Base-by-base conservation (phyloP, 495 filamentous ascomycete species). In the Hamigera avellanea region DNA sequence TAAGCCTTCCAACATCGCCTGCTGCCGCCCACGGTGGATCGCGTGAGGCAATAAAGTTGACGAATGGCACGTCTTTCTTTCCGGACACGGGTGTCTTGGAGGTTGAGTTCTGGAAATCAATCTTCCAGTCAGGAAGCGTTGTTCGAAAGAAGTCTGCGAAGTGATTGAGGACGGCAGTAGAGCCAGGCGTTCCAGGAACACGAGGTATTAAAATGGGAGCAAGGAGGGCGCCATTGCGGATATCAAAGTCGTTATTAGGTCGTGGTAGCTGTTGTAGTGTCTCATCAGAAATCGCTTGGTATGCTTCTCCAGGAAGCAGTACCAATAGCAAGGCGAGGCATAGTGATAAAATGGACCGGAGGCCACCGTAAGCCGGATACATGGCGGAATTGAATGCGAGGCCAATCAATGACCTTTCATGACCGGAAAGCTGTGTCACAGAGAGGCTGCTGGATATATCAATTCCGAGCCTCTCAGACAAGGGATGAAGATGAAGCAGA, bases 191-290 rank as follows among this genome's bases (percentile, higher is more conserved):
- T 14, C 89, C 91, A 16, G 91, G 78, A 18, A 98, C 88, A 37
- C 91, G 83, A 19, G 89, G 80, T 15, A 73, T 76, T n/a, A 98
- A 73, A 42, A 98, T 89, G 1, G 88, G 91, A 1, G 88, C 66
- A n/a, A 96, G 70, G 14, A 98, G 65, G 6, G 69, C 61, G 37
- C 86, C 83, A 35, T 62, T 68, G 32, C 79, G 52, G 48, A 89
- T 82, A 56, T 96, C 70, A 54, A 95, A 91, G 63, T 94, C 88
- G 19, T 70, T 42, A 37, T 72, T 73, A 1, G 81, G 78, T 12
- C 72, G 72, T 2, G 83, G 82, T 3, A 96, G 62, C 26, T 57
- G 52, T 26, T 60, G 63, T 10, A 96, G 67, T 14, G 79, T 78
- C 29, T 74, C 60, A 45, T 89, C 78, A 9, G 88, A 84, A 36